phyloP scores from a whole-genome alignment of 176 grass and related monocot genomes.

The Saccharum officinarum region DNA sequence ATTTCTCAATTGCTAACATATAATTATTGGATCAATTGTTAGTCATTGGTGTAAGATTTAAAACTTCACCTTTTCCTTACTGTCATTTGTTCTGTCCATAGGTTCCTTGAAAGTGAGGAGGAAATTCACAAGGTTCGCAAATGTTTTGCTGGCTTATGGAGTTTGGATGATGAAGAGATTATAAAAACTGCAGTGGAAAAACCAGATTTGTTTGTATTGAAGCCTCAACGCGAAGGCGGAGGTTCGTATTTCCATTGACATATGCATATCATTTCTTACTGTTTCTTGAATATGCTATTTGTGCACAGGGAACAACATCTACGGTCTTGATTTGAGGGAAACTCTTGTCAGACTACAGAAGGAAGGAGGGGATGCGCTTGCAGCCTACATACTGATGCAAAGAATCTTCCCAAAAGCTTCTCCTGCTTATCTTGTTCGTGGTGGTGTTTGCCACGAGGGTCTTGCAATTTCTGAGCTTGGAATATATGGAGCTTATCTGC shows the following conservation, averaged over 20 bases:
- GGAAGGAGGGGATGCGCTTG: conserved; percentile 62
- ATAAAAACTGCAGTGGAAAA: conserved; percentile 67
- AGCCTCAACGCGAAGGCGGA: conserved; percentile 98
- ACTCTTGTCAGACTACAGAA: conserved; percentile 65
- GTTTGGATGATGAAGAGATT: conserved; percentile 83
- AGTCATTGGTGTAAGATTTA: conserved; percentile 27
- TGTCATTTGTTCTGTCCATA: conserved; percentile 35
- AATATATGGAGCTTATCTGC: conserved; percentile 80
- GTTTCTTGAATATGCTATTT: conserved; percentile 33
- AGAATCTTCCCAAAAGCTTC: conserved; percentile 85
- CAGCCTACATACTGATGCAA: conserved; percentile 96
- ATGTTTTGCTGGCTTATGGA: conserved; percentile 98
- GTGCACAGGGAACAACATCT: conserved; percentile 85
- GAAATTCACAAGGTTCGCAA: conserved; percentile 67
- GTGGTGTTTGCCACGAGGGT: conserved; percentile 70
- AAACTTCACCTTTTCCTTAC: conserved; percentile 11
- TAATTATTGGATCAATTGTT: conserved; percentile 19
- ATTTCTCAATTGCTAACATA: background rate
- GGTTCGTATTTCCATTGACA: conserved; percentile 42
- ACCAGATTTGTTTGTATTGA: conserved; percentile 89
- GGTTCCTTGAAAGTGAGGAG: conserved; percentile 79
- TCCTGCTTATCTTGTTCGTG: conserved; percentile 75
- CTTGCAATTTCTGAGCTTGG: conserved; percentile 87
- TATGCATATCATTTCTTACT: conserved; percentile 11
- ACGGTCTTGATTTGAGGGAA: conserved; percentile 69